Evolutionary conservation across 2,329 filamentous ascomycete species (phyloP), one percentile per base, ranked within the genome.

Genomic region (Paecilomyces variotii): DNA sequence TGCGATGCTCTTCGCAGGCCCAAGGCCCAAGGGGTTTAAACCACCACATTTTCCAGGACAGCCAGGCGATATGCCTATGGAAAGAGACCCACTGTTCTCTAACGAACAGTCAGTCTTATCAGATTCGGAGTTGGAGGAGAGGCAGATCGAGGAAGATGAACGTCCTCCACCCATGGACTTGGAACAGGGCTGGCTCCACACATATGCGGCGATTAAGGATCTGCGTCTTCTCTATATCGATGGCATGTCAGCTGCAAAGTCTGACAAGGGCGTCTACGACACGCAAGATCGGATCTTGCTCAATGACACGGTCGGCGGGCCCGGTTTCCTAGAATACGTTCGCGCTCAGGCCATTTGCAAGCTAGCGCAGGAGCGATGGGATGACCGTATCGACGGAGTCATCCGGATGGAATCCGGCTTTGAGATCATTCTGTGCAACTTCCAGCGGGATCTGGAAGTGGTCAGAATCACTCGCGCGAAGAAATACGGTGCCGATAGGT

Each of bases 371-470:
- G 59, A 70, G 65, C 57, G 83, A 69, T 86, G 82, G 82, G 9
- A 77, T 11, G 69, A 68, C 30, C 72, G 74, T 12, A 74, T 88
- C n/a, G 83, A 89, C 64, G 86, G 85, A 0, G 76, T 89, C 25
- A 71, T 90, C 1, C 80, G 87, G 10, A 86, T 86, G 80, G 87
- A 90, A 66, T 80, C 81, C 19, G 87, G 87, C 0, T 89, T 89
- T 63, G 87, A 90, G 70, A 78, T 88, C 56, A 87, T 90, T 55
- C 75, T 87, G 24, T 90, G 87, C 68, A 75, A 86, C 56, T 90
- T 90, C 61, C 70, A 70, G 34, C 66, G 73, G 11, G 67, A 76
- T 62, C 63, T 81, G 1, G 65, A 73, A 11, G 60, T 73, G 4
- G 62, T 73, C 5, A 65, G 69, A 4, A 72, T 77, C 24, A 70